These are phyloP conservation scores for Solanum bulbocastanum DNA, from an alignment of 257 asterid species.

Conservation along the genomic window DNA sequence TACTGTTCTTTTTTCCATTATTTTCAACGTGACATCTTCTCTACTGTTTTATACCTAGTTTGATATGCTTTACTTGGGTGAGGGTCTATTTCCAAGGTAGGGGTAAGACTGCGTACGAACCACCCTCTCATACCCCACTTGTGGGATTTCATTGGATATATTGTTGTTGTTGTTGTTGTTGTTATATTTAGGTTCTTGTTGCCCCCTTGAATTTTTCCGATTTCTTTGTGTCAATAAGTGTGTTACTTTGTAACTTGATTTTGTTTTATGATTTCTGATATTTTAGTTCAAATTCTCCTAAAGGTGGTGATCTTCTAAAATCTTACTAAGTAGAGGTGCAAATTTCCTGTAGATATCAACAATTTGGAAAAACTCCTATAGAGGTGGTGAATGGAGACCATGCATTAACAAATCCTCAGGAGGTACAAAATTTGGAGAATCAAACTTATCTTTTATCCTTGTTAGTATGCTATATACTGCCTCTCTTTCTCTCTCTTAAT, in stretches of 20 bases:
- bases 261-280: neutral
- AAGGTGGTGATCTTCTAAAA: slow-evolving; percentile 8
- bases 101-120: neutral
- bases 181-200: neutral
- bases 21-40: neutral
- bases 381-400: slow-evolving; percentile 84
- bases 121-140: neutral
- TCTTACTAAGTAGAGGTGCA: neutral
- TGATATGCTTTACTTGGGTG: neutral
- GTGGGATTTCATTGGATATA: neutral
- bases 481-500: neutral
- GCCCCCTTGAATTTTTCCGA: neutral
- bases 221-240: neutral
- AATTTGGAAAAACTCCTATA: slow-evolving; percentile 84
- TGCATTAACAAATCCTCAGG: slow-evolving; percentile 70
- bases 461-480: neutral
- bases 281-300: neutral
- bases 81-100: neutral
- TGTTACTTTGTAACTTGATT: neutral
- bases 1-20: neutral
- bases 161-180: neutral
- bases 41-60: neutral
- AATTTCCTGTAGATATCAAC: slow-evolving; percentile 59
- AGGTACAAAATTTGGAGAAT: slow-evolving; percentile 32
- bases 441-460: neutral